These are phyloP conservation scores for Parascedosporium putredinis DNA, from an alignment of 2,329 filamentous ascomycete species.

Conservation along the genomic window DNA sequence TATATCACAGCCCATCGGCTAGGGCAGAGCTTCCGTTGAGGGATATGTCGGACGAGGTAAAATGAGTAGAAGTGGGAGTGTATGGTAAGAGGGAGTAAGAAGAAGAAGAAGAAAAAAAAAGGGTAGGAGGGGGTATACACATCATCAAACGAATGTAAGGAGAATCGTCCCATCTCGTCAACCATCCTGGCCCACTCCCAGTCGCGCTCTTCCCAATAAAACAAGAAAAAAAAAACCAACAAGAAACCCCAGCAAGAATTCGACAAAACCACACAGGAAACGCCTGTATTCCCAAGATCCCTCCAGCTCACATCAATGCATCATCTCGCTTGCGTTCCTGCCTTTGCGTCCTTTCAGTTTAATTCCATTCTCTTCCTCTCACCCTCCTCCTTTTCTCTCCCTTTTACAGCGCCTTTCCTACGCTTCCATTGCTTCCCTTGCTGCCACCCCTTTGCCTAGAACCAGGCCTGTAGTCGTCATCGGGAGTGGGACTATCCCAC, in stretches of 20 bases:
- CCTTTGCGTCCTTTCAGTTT: background rate
- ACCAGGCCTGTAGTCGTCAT: background rate
- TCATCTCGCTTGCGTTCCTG: too few relatives aligned
- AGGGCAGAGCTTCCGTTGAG: too few relatives aligned
- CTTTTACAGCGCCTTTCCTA: conserved; percentile 8
- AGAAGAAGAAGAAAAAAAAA: background rate
- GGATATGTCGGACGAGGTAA: too few relatives aligned
- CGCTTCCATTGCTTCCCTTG: conserved; percentile 1
- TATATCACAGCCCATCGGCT: too few relatives aligned
- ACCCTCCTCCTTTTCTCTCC: background rate
- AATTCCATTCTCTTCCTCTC: background rate
- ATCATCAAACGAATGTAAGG: background rate
- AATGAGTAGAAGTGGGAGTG: too few relatives aligned
- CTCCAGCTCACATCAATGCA: background rate
- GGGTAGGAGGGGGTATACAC: background rate
- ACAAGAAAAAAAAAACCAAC: background rate
- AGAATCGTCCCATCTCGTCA: background rate
- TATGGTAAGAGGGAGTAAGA: too few relatives aligned
- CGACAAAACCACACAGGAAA: background rate
- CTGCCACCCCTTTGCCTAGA: background rate
- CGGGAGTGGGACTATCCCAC: conserved; percentile 18
- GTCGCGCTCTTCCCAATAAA: too few relatives aligned
- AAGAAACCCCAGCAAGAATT: background rate
- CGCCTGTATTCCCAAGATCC: background rate
- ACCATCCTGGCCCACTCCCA: background rate